A percentile compares a stretch with the other conserved stretches of the same genome.
Conservation (phyloP, 805 yeast species). For the Candida vaughaniae region DNA sequence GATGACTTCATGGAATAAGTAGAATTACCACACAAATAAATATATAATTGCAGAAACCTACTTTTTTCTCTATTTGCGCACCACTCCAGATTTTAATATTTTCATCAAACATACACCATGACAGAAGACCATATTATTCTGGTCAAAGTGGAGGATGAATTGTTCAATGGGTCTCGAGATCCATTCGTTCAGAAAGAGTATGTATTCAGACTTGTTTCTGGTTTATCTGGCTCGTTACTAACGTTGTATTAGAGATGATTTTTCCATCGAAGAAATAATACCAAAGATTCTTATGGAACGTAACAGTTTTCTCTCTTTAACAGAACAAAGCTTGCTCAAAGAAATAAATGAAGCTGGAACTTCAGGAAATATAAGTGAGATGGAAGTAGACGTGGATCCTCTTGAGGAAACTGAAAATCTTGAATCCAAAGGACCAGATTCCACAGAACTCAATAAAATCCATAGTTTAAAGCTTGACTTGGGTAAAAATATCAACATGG, state of each 20-base stretch:
- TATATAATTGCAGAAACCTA: background rate
- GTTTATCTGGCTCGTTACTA: conserved; percentile 6
- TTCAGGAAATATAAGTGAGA: background rate
- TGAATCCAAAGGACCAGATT: background rate
- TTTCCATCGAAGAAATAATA: conserved; percentile 53
- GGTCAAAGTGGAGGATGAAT: conserved; percentile 23
- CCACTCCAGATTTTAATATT: no score
- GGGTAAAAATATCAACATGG: conserved; percentile 53
- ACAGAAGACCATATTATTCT: conserved; percentile 5
- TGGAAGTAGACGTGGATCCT: conserved; percentile 7
- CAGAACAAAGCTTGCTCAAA: conserved; percentile 51
- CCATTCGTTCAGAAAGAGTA: conserved; percentile 42
- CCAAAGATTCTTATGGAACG: conserved; percentile 60
- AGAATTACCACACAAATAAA: no score
- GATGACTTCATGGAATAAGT: conserved; percentile 47
- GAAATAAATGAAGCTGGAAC: conserved; percentile 26
- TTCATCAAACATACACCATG: no score
- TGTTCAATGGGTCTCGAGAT: conserved; percentile 32
- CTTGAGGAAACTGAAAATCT: conserved; percentile 8
- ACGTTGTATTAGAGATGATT: conserved; percentile 30
- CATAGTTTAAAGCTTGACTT: conserved; percentile 53
- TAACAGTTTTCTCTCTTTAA: conserved; percentile 56
- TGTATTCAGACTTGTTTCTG: conserved; percentile 12
- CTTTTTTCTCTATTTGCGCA: no score
- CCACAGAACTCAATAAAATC: conserved; percentile 34